Conservation (phyloP, 192 early-diverging fungal species). For the Backusella circina region DNA sequence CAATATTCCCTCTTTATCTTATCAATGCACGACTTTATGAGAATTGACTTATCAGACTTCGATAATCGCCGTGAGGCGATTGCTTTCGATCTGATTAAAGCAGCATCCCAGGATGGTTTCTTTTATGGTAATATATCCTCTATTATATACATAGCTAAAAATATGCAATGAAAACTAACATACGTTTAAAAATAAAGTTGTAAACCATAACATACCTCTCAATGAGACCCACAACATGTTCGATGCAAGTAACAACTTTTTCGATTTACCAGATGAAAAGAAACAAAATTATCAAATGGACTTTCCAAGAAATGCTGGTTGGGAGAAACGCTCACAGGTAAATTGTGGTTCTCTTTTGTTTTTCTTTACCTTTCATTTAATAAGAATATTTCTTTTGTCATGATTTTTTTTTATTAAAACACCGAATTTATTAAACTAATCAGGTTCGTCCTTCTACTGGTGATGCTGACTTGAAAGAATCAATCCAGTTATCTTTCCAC, state of each 20-base stretch:
- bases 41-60: constrained; percentile 26
- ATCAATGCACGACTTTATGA: constrained; percentile 13
- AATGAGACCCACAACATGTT: constrained; percentile 19
- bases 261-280: constrained; percentile 21
- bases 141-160: background rate
- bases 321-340: constrained; percentile 28
- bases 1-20: background rate
- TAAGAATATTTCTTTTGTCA: background rate
- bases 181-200: constrained; percentile 1
- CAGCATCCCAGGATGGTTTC: constrained; percentile 22
- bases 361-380: background rate
- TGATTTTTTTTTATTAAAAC: background rate
- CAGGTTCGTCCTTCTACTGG: constrained; percentile 6
- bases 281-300: constrained; percentile 28
- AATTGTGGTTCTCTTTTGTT: background rate
- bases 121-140: constrained; percentile 23
- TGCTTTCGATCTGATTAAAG: constrained; percentile 19
- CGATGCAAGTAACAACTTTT: constrained; percentile 14
- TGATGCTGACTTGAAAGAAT: constrained; percentile 24
- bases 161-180: background rate
- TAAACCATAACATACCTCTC: constrained; percentile 21
- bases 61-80: constrained; percentile 24
- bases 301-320: constrained; percentile 25
- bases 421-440: background rate
- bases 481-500: constrained; percentile 24